phyloP scores from a whole-genome alignment of 129 eudicot species.

The Calendula officinalis region DNA sequence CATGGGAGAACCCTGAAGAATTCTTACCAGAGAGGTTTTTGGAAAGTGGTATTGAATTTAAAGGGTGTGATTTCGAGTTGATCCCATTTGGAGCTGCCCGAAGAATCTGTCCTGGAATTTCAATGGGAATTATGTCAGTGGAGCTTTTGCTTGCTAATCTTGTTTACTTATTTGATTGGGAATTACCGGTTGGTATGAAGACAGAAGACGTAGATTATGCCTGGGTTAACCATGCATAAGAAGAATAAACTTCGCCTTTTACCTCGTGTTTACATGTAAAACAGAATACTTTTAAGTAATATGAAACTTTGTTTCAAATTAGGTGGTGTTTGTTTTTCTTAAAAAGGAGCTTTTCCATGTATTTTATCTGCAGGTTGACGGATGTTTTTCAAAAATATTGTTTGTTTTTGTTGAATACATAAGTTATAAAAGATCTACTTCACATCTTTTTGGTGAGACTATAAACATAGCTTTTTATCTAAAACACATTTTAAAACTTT shows the following conservation, averaged over 20 bases:
- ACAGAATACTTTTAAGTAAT: not conserved
- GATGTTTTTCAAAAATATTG: too few relatives aligned
- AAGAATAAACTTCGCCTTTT: conserved; percentile 33
- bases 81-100: conserved; percentile 39
- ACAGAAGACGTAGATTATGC: conserved; percentile 35
- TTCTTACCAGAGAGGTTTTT: conserved; percentile 44
- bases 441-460: too few relatives aligned
- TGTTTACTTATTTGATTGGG: conserved; percentile 36
- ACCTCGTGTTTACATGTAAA: conserved; percentile 13
- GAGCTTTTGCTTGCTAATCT: conserved; percentile 38
- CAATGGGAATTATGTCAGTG: conserved; percentile 20
- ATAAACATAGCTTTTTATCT: too few relatives aligned
- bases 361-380: not conserved
- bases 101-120: conserved; percentile 39
- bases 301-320: not conserved
- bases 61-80: conserved; percentile 34
- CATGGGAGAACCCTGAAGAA: conserved; percentile 34
- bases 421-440: too few relatives aligned
- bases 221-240: conserved; percentile 40
- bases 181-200: conserved; percentile 33
- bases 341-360: not conserved
- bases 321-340: not conserved
- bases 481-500: too few relatives aligned
- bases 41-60: conserved; percentile 25
- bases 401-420: too few relatives aligned